Evolutionary conservation across 495 filamentous ascomycete species (phyloP).

Genomic region (Podospora pseudoanserina): DNA sequence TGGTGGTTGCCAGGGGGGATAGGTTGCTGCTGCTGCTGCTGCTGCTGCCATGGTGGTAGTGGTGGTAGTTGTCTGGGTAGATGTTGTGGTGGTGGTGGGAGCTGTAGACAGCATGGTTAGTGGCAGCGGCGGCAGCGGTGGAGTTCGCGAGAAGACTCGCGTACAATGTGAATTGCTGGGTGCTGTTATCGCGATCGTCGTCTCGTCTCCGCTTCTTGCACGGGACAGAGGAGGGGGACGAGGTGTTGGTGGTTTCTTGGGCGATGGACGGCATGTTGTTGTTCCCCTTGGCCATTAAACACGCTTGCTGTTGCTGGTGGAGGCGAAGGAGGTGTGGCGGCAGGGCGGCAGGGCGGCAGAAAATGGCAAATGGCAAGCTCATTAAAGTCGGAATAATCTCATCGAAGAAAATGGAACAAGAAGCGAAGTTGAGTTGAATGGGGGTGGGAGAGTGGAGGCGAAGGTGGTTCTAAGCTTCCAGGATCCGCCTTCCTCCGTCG

Average conservation of each 20-base stretch:
- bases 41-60: constrained; percentile 13
- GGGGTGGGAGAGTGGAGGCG: constrained; percentile 3
- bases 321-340: background rate
- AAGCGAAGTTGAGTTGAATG: background rate
- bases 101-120: constrained; percentile 19
- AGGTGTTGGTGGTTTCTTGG: constrained; percentile 17
- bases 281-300: background rate
- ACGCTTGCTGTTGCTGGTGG: background rate
- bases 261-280: constrained; percentile 34
- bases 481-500: constrained; percentile 3
- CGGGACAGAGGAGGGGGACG: constrained; percentile 20
- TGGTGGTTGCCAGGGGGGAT: constrained; percentile 13
- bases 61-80: constrained; percentile 12
- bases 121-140: background rate
- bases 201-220: constrained; percentile 44
- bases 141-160: constrained; percentile 14
- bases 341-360: background rate
- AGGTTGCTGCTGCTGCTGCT: background rate
- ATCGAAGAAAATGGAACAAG: constrained; percentile 7
- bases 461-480: background rate
- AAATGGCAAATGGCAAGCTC: background rate
- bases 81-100: constrained; percentile 1
- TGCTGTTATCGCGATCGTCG: constrained; percentile 30
- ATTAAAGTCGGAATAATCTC: background rate
- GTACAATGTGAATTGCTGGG: constrained; percentile 34